Conservation (phyloP, 1,284 basidiomycete species). For the Thecaphora thlaspeos region DNA sequence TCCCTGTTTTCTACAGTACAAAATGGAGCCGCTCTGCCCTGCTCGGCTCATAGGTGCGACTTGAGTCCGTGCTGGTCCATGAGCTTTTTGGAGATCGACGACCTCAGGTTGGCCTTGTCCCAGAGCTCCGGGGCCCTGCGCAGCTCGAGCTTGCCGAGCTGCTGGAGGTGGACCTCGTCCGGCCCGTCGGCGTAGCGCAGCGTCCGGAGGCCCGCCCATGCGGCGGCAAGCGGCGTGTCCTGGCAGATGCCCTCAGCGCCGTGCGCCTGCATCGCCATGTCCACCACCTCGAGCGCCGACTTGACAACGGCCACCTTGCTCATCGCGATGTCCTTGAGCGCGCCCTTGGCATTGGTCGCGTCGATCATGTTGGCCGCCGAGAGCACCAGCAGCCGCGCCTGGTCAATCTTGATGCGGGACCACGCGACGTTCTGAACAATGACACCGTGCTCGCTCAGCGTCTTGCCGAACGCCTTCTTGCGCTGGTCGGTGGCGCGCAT, state of each 20-base stretch:
- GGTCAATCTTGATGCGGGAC: conserved; percentile 88
- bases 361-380: conserved; percentile 95
- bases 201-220: conserved; percentile 79
- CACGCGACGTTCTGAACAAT: conserved; percentile 86
- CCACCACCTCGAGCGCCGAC: conserved; percentile 82
- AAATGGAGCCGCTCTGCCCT: too few species aligned
- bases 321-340: conserved; percentile 93
- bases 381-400: conserved; percentile 79
- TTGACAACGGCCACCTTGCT: conserved; percentile 85
- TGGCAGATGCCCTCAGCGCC: conserved; percentile 93
- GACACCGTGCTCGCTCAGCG: conserved; percentile 87
- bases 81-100: conserved; percentile 20
- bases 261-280: conserved; percentile 84
- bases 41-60: conserved; percentile 32
- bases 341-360: conserved; percentile 83
- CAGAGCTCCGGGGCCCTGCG: conserved; percentile 40
- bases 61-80: conserved; percentile 39
- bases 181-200: conserved; percentile 49
- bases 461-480: conserved; percentile 91
- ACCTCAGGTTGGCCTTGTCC: conserved; percentile 31
- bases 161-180: conserved; percentile 81
- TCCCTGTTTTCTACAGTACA: too few species aligned
- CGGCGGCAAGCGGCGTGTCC: conserved; percentile 76
- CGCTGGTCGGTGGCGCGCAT: conserved; percentile 85
- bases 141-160: conserved; percentile 79